Evolutionary conservation across 1,284 basidiomycete species (phyloP), one percentile per base, ranked within the genome.

Genomic region (Thelephora terrestris): DNA sequence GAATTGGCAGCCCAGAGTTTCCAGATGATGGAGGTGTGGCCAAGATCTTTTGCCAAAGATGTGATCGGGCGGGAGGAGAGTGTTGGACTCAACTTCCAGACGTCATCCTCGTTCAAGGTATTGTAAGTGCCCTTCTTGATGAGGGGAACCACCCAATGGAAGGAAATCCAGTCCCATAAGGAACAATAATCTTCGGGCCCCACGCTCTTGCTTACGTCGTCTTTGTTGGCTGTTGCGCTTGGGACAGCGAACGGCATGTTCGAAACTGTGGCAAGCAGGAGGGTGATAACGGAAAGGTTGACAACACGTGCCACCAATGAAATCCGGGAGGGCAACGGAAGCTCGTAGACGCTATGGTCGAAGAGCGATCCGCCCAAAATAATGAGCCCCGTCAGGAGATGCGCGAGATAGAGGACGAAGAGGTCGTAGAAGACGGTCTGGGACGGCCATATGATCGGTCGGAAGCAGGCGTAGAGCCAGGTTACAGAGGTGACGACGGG

Each of bases 91-190:
- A 93, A 67, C 2, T 66, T 56, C 73, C 85, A 90, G 0, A 92
- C 75, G 57, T 91, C 86, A 0, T 68, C 64, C 51, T 86, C 81
- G 50, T 82, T 72, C 18, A 91, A 67, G 9, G 82, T 85, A 7
- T 68, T 70, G 47, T 71, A 56, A 16, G 75, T 72, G 12, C 86
- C 86, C 64, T 77, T 55, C 47, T 66, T 58, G 50, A 93, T 74
- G 21, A 91, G 69, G 0, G 81, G 78, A 51, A 75, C 73, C 42
- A 92, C 71, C 91, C 90, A 93, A 24, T 60, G 66, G 65, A 92
- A 93, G 0, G 83, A 80, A n/a, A 85, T 65, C 85, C 89, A 91
- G 5, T 78, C 73, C 66, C 75, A 81, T 1, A 93, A 69, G 0
- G 79, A 74, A 4, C 85, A 84, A 53, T 82, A 81, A 58, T 92